Base-by-base conservation (phyloP, 306 rosid species). In the Prunus mira region DNA sequence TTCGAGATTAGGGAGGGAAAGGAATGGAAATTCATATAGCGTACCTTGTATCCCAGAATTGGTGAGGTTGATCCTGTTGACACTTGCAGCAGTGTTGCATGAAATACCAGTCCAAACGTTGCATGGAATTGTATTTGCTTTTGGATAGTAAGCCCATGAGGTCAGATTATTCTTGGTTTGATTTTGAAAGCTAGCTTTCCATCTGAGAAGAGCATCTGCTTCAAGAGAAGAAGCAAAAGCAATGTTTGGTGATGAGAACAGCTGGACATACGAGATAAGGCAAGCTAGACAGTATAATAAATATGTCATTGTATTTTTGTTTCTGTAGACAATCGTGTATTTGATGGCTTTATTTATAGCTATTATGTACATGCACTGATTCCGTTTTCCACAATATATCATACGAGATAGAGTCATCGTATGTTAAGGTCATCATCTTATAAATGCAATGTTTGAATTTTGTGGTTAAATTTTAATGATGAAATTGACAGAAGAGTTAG, bases 31-130 rank as follows among this genome's bases (percentile, higher is more conserved):
- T 41, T 56, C 65, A 12, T 75, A 43, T 22, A 80, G 84, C 5
- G 77, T 76, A 28, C 84, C 84, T 55, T 54, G 74, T 22, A 76
- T 24, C 18, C 69, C 30, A 19, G 73, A 76, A n/a, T 15, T 9
- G 20, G 66, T 46, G 9, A 81, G 77, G 71, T 81, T 70, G 28
- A 81, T 69, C 9, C 57, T 9, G 17, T 25, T 20, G 61, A 81
- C 75, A 13, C 67, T 69, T 51, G 50, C 69, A 3, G 63, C 71
- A 6, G 50, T 15, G 52, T 76, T 70, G 38, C 80, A 80, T 18
- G 47, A 69, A 67, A 80, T 50, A 17, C 84, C 84, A 49, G 32
- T 34, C 84, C 76, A 75, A 68, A 14, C 61, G 2, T 20, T n/a
- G 72, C 80, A 74, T 19, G 66, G 76, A 32, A 12, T 58, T 49